Base-by-base conservation (phyloP, 2,329 filamentous ascomycete genomes). In the Xenoacremonium recifei region DNA sequence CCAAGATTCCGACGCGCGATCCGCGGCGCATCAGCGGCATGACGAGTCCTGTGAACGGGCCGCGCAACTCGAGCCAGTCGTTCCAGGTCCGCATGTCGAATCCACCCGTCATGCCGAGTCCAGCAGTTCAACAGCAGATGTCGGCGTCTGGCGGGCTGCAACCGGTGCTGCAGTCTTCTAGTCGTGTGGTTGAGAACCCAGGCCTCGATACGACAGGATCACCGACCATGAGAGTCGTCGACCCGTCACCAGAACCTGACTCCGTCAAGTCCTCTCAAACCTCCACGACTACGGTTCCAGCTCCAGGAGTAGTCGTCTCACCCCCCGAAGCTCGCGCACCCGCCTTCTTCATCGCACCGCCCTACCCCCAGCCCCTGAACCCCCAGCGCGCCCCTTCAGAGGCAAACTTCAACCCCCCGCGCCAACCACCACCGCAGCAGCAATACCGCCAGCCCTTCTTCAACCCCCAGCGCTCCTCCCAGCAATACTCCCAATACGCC, bases 81-180 rank as follows among this genome's bases (percentile, higher is more conserved):
- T n/a, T n/a, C n/a, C n/a, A n/a, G n/a, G n/a, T n/a, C n/a, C n/a
- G n/a, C n/a, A n/a, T n/a, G n/a, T n/a, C n/a, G n/a, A n/a, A n/a
- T 61, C 63, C 1, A 59, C 55, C 10, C 52, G 61, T 20, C 61
- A 61, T 4, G 53, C 64, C 25, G 55, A 63, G 12, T 59, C n/a
- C n/a, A n/a, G n/a, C n/a, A n/a, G n/a, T n/a, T n/a, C n/a, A n/a
- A n/a, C n/a, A 71, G 39, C 66, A 69, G 6, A 72, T 68, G 37
- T 69, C 70, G 10, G 72, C 70, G 2, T 55, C 72, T 13, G 70
- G 68, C 10, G 47, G 57, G 21, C 55, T 62, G 33, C 55, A 60
- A 25, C 53, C 47, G 9, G n/a, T n/a, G n/a, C n/a, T n/a, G n/a
- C n/a, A n/a, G n/a, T n/a, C n/a, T n/a, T n/a, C n/a, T n/a, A n/a